These are phyloP conservation scores for Pythium oligandrum DNA, from an alignment of 352 stramenopile genomes.

Conservation along the genomic window DNA sequence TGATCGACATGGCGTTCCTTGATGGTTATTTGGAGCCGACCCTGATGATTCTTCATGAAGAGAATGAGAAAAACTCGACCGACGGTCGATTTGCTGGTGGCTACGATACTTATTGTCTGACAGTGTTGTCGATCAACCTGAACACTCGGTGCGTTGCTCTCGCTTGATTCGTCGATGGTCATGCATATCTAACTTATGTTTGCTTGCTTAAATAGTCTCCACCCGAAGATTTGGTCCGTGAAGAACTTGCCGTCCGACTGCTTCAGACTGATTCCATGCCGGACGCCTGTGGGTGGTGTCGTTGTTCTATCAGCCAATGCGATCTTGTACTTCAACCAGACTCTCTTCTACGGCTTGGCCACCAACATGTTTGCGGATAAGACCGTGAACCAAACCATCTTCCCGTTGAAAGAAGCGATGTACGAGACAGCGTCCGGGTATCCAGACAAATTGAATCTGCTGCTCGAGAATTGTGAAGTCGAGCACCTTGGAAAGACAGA, in stretches of 20 bases:
- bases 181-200: slow-evolving; percentile 5
- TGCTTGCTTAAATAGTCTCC: slow-evolving; percentile 28
- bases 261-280: slow-evolving; percentile 69
- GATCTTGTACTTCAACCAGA: slow-evolving; percentile 87
- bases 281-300: slow-evolving; percentile 62
- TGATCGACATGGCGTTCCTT: slow-evolving; percentile 79
- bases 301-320: slow-evolving; percentile 76
- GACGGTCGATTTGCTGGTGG: slow-evolving; percentile 59
- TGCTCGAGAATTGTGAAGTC: slow-evolving; percentile 67
- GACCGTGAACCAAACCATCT: slow-evolving; percentile 69
- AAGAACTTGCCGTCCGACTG: slow-evolving; percentile 78
- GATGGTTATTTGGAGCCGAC: slow-evolving; percentile 84
- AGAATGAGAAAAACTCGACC: slow-evolving; percentile 73
- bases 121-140: slow-evolving; percentile 85
- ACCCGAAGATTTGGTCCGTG: slow-evolving; percentile 85
- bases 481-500: slow-evolving; percentile 71
- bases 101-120: slow-evolving; percentile 81
- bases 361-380: slow-evolving; percentile 71
- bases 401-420: slow-evolving; percentile 54
- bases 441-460: slow-evolving; percentile 40
- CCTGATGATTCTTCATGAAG: slow-evolving; percentile 83
- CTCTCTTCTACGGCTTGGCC: slow-evolving; percentile 71
- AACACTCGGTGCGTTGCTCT: slow-evolving; percentile 49
- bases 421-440: slow-evolving; percentile 56
- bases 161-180: neutral